Percentiles rank a stretch among this genome's conserved stretches.
Conservation (phyloP, 352 stramenopile genomes). For the Globisporangium nodosum region DNA sequence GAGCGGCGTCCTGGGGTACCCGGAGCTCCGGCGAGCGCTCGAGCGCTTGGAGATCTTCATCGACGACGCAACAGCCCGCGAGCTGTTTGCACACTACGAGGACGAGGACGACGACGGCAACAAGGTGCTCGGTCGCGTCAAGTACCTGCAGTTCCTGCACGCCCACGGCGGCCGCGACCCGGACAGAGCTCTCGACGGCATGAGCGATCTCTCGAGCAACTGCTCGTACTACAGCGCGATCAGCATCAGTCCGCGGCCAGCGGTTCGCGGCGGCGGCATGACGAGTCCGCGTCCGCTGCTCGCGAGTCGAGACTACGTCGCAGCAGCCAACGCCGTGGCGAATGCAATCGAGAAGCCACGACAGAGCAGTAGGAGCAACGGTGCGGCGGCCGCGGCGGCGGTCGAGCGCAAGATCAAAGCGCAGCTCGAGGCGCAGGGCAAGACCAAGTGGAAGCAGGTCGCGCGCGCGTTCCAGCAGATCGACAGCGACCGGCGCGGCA, state of each 20-base stretch:
- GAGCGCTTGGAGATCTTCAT: slow-evolving; percentile 48
- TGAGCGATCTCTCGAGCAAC: slow-evolving; percentile 70
- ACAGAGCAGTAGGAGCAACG: slow-evolving; percentile 9
- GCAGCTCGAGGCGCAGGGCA: slow-evolving; percentile 41
- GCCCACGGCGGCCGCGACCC: slow-evolving; percentile 57
- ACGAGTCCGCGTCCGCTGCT: slow-evolving; percentile 17
- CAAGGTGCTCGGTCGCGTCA: slow-evolving; percentile 27
- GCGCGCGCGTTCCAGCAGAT: slow-evolving; percentile 53
- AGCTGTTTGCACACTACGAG: slow-evolving; percentile 41
- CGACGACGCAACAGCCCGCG: slow-evolving; percentile 30
- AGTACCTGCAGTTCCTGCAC: slow-evolving; percentile 63
- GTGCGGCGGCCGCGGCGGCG: slow-evolving; percentile 25
- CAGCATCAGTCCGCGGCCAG: slow-evolving; percentile 49
- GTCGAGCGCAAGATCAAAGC: slow-evolving; percentile 64
- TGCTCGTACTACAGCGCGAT: slow-evolving; percentile 78
- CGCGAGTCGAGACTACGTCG: slow-evolving; percentile 29
- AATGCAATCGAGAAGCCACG: slow-evolving; percentile 43
- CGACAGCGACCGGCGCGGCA: slow-evolving; percentile 47
- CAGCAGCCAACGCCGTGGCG: slow-evolving; percentile 13
- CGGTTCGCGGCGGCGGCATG: slow-evolving; percentile 15
- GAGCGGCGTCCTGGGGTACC: slow-evolving; percentile 45
- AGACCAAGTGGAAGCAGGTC: slow-evolving; percentile 54
- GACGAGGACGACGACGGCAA: slow-evolving; percentile 51
- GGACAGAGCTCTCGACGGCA: slow-evolving; percentile 40
- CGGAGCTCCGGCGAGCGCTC: slow-evolving; percentile 52